Evolutionary conservation across 2,329 filamentous ascomycete species (phyloP).

Genomic region (Colletotrichum sp.): DNA sequence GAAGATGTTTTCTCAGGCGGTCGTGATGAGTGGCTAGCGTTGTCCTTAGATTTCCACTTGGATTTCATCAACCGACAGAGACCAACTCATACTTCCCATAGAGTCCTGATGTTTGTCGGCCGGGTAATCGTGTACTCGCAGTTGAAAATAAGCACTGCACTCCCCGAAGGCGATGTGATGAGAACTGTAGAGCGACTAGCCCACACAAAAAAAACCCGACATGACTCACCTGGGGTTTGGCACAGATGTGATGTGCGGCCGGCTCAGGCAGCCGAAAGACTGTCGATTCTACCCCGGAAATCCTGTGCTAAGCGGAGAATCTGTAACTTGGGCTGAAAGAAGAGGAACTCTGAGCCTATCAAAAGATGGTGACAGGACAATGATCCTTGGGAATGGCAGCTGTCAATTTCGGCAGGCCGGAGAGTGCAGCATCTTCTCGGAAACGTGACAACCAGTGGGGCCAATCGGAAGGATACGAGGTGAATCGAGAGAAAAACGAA

Average conservation of each 20-base stretch:
- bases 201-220: neutral
- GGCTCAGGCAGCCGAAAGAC: neutral
- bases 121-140: neutral
- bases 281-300: neutral
- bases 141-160: neutral
- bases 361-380: neutral
- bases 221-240: no score
- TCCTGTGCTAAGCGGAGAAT: neutral
- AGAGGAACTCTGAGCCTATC: neutral
- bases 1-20: neutral
- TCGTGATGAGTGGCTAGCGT: neutral
- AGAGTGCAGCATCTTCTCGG: neutral
- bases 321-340: neutral
- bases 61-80: neutral
- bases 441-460: neutral
- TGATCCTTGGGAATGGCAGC: neutral
- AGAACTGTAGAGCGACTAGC: neutral
- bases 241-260: neutral
- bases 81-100: neutral
- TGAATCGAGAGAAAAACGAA: neutral
- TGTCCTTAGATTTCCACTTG: neutral
- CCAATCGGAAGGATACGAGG: neutral
- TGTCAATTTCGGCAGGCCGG: neutral
- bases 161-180: neutral
- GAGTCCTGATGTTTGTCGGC: neutral